Evolutionary conservation across 495 filamentous ascomycete genomes (phyloP), one percentile per base, ranked within the genome.

Genomic region (Trichoderma asperelloides): DNA sequence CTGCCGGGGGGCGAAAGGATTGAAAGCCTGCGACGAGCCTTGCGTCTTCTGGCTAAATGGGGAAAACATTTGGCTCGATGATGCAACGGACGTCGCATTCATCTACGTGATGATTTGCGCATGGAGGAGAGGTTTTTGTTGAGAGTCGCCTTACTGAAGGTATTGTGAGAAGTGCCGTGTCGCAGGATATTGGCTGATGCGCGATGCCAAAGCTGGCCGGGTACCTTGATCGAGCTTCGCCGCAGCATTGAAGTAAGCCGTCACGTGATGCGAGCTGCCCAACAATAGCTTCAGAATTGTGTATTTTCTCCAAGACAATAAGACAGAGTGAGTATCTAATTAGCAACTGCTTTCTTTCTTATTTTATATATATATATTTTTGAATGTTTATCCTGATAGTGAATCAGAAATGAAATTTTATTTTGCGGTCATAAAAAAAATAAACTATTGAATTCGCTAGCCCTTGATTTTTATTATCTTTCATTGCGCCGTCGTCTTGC

Each of bases 51-150:
- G 33, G 62, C 62, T 23, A 18, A 43, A 39, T 21, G 62, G 33
- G 62, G 62, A 64, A 64, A 64, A 64, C 62, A 64, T 64, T 64
- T 60, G 62, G 40, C 33, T 41, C 33, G 62, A 64, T 64, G 62
- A 64, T 64, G 62, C 62, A 64, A 64, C 62, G 40, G 40, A 64
- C 62, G 62, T 64, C 62, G 62, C 62, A 64, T 64, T 64, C 62
- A 64, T 64, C 62, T 27, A 64, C n/a, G 62, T 40, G 40, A 64
- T 43, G 62, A 43, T 64, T 43, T 40, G 62, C 62, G 62, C 62
- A 64, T 64, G 33, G 40, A 43, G 62, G 62, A 64, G 28, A 33
- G 21, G 33, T 27, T 30, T 37, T 33, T 63, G 60, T 55, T 28
- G 62, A 12, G 62, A 11, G 62, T 33, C 62, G 23, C n/a, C 23